phyloP scores from a whole-genome alignment of 768 basidiomycete genomes.

The Russula dissimulans region DNA sequence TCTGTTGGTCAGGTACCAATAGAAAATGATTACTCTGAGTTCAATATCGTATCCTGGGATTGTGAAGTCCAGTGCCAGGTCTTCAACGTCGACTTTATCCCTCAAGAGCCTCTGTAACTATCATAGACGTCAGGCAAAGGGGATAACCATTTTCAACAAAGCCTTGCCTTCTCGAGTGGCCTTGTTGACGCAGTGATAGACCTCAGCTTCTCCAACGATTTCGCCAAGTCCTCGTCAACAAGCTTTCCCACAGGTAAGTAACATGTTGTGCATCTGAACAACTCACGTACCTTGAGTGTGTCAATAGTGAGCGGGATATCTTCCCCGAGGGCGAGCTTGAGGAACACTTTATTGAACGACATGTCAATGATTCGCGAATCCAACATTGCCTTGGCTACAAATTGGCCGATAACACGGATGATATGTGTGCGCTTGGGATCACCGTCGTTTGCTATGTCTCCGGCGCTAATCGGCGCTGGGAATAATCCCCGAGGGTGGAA shows the following conservation, averaged over 20 bases:
- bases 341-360: slow-evolving; percentile 90
- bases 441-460: slow-evolving; percentile 62
- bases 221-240: slow-evolving; percentile 78
- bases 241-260: slow-evolving; percentile 36
- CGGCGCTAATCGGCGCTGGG: slow-evolving; percentile 70
- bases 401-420: slow-evolving; percentile 87
- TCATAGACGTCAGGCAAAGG: not conserved
- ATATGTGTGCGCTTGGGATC: slow-evolving; percentile 79
- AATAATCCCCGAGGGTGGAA: slow-evolving; percentile 80
- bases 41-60: slow-evolving; percentile 94
- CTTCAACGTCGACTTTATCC: slow-evolving; percentile 64
- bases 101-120: slow-evolving; percentile 31
- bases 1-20: not conserved
- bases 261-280: not conserved
- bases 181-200: slow-evolving; percentile 42
- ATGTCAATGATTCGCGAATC: slow-evolving; percentile 97
- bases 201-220: slow-evolving; percentile 75
- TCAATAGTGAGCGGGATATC: slow-evolving; percentile 76
- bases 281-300: slow-evolving; percentile 57
- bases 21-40: slow-evolving; percentile 45
- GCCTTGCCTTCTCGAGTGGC: slow-evolving; percentile 31
- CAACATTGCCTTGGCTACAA: slow-evolving; percentile 92
- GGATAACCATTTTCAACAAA: not conserved
- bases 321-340: slow-evolving; percentile 82
- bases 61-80: slow-evolving; percentile 92